Percentiles rank a stretch among this genome's conserved stretches.
These are phyloP conservation scores for Aspergillus aculeatinus DNA, from an alignment of 2,329 filamentous ascomycete species.

Conservation along the genomic window DNA sequence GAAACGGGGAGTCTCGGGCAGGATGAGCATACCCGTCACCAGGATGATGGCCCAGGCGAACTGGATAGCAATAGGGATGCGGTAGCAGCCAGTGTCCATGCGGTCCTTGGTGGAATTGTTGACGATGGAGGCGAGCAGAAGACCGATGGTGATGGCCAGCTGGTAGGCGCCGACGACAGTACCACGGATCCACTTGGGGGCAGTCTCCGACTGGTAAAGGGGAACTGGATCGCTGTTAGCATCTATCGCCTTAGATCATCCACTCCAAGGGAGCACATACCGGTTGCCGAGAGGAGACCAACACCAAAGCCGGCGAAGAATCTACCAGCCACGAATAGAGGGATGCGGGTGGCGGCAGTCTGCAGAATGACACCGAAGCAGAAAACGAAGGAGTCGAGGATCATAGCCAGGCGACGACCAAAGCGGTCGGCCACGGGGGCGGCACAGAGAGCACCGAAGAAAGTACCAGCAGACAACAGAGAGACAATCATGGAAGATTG, in stretches of 20 bases:
- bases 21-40: conserved; percentile 66
- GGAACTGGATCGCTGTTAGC: conserved; percentile 22
- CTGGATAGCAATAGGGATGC: conserved; percentile 76
- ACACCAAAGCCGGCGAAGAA: conserved; percentile 59
- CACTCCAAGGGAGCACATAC: conserved; percentile 48
- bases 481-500: conserved; percentile 62
- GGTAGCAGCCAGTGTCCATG: conserved; percentile 65
- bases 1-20: conserved; percentile 82
- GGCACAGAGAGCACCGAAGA: conserved; percentile 69
- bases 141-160: conserved; percentile 75
- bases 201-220: conserved; percentile 80
- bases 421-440: conserved; percentile 56
- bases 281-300: conserved; percentile 73
- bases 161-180: conserved; percentile 76
- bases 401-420: conserved; percentile 46
- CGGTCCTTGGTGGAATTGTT: conserved; percentile 67
- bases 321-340: conserved; percentile 50
- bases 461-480: conserved; percentile 71
- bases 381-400: conserved; percentile 34
- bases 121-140: conserved; percentile 70
- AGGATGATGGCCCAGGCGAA: conserved; percentile 78
- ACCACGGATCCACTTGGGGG: conserved; percentile 70
- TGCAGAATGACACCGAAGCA: conserved; percentile 38
- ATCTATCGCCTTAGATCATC: not conserved
- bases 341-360: conserved; percentile 30